Percentiles rank a stretch among this genome's conserved stretches.
Evolutionary conservation across 2,329 filamentous ascomycete genomes (phyloP).

Genomic region (Colletotrichum godetiae): DNA sequence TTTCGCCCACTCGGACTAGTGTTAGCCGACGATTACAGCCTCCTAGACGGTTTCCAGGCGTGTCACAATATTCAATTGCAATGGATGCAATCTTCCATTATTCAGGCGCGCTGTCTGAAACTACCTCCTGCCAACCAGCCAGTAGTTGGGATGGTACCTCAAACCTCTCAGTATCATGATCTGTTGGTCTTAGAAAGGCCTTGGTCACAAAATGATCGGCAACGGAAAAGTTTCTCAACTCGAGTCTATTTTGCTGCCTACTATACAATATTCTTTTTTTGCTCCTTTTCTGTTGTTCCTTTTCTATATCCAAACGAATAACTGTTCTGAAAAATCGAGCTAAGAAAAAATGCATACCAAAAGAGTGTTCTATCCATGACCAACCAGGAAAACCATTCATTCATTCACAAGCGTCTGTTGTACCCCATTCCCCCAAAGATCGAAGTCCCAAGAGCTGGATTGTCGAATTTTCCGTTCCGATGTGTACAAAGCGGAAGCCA

Average conservation of each 20-base stretch:
- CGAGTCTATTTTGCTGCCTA: not conserved
- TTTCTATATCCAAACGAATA: slow-evolving; percentile 1
- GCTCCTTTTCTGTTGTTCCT: not conserved
- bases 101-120: too few species aligned
- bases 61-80: too few species aligned
- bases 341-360: not conserved
- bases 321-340: not conserved
- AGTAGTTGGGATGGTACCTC: not conserved
- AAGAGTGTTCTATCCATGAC: not conserved
- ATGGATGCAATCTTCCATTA: too few species aligned
- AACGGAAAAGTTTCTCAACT: not conserved
- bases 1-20: not conserved
- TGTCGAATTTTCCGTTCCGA: not conserved
- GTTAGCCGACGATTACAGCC: not conserved
- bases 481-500: not conserved
- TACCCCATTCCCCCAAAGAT: not conserved
- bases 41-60: not conserved
- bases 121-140: not conserved
- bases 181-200: too few species aligned
- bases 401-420: slow-evolving; percentile 5
- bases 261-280: not conserved
- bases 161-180: too few species aligned
- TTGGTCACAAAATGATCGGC: not conserved
- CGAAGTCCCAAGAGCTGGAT: not conserved
- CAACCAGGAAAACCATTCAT: slow-evolving; percentile 12